Evolutionary conservation across 1,284 basidiomycete species (phyloP), one percentile per base, ranked within the genome.

Genomic region (Retiboletus flavoniger): DNA sequence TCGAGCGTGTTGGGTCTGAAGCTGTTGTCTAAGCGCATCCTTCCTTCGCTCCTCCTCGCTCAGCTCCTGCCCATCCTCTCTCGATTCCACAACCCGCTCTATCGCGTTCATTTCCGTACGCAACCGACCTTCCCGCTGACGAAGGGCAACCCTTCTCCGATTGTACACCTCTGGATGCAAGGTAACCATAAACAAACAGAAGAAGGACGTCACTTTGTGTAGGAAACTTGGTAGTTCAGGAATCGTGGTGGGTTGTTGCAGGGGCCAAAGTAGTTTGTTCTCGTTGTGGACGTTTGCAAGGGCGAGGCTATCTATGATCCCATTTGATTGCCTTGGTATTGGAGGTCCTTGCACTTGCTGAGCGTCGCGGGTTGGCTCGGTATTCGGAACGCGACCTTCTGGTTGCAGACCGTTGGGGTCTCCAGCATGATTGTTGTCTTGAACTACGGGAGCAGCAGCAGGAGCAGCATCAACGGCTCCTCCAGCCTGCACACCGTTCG

Each of bases 161-260:
- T 90, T 84, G 83, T 89, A 91, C 40, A 89, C 74, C 28, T 87
- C 89, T 5, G 89, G 89, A 66, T 89, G 82, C 34, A 89, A 67
- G 24, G 89, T 89, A 24, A 81, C 71, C 42, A 85, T 44, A 45
- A 91, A 72, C 46, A 91, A 68, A 19, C 73, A 68, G 19, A 83
- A 56, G 66, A 91, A 90, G 19, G 81, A 78, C 50, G 69, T 69
- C 32, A 74, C 56, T 62, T 82, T 85, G 59, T 80, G 80, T 8
- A 73, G 63, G 6, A 83, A 49, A 21, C 72, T 70, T 2, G 84
- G 87, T 11, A 66, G 60, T 49, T 61, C 53, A 19, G 53, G 62
- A 73, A 69, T 39, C 61, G 58, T 35, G 60, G 60, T 35, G 69
- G 68, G 14, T 70, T 75, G 44, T 73, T 76, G 43, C 56, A 60